Percentiles rank a stretch among this genome's conserved stretches.
phyloP scores from a whole-genome alignment of 2,329 filamentous ascomycete genomes.

The Sporothrix euskadiensis region DNA sequence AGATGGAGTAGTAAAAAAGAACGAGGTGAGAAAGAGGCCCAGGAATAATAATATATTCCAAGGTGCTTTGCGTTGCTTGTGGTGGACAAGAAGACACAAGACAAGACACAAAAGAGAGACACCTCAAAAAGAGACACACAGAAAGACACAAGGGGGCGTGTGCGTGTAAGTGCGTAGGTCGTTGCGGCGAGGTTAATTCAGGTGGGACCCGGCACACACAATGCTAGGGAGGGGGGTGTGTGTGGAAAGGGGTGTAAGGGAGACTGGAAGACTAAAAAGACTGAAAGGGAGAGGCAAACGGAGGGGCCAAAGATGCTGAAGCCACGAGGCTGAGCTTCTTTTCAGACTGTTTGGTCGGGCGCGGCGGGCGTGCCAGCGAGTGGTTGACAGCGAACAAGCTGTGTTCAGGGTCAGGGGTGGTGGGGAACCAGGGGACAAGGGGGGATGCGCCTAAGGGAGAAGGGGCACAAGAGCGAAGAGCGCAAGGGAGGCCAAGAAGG shows the following conservation, averaged over 20 bases:
- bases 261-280: neutral
- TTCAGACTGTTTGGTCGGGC: constrained; percentile 1
- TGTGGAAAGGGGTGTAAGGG: constrained; percentile 22
- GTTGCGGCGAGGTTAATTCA: constrained; percentile 32
- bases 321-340: constrained; percentile 34
- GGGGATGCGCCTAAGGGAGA: constrained; percentile 22
- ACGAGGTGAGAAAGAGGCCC: constrained; percentile 22
- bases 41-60: constrained; percentile 34
- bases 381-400: constrained; percentile 30
- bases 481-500: constrained; percentile 28
- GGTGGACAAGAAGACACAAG: constrained; percentile 22
- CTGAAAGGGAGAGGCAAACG: neutral
- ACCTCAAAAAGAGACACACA: neutral
- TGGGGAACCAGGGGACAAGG: neutral
- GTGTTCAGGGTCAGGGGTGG: constrained; percentile 16
- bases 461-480: neutral
- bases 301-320: neutral
- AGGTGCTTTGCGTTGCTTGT: constrained; percentile 29
- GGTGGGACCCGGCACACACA: constrained; percentile 27
- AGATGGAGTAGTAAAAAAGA: neutral
- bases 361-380: constrained; percentile 29
- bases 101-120: constrained; percentile 11
- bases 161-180: constrained; percentile 20
- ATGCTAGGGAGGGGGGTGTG: constrained; percentile 16
- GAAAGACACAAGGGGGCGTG: neutral